Evolutionary conservation across 805 yeast species (phyloP), one percentile per base, ranked within the genome.

Genomic region (Hanseniaspora guilliermondii): DNA sequence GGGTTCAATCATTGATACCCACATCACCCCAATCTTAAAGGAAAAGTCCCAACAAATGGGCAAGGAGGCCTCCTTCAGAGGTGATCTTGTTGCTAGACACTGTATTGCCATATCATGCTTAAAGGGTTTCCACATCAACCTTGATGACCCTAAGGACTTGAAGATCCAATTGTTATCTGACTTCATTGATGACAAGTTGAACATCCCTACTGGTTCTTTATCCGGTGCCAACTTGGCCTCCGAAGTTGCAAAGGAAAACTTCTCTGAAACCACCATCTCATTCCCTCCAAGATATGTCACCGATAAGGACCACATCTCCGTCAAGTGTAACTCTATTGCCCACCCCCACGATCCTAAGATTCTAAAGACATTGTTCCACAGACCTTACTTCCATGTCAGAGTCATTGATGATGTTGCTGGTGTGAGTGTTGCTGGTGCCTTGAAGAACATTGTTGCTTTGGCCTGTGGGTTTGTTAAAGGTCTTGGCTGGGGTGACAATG

Each of bases 381-480:
- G 97, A 74, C 91, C 95, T 35, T 93, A 93, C 76, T 93, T 93
- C 87, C 97, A 93, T 70, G 98, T 93, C 39, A 78, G 86, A 65
- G 95, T 91, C 57, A 78, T 87, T 56, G 82, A 82, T 57, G 98
- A 93, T 68, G 95, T 91, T 56, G 94, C 94, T 24, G 98, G 98
- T 68, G 93, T 88, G 56, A 87, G 96, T 2, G 79, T 93, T 58
- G 95, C 96, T 44, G 98, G 98, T 67, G 98, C 98, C 11, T 78
- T 93, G 70, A 93, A 93, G 74, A 93, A 93, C 71, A 86, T 93
- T 53, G 91, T 91, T 58, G 98, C 98, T 37, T 74, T 88, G 65
- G 94, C 96, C 59, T 96, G 94, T 58, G 98, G 98, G 55, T 86
- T 93, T 66, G 97, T 91, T 58, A 95, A 87, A 70, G 98, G 98